Conservation (phyloP, 805 yeast genomes). For the Wickerhamomyces subpelliculosus region DNA sequence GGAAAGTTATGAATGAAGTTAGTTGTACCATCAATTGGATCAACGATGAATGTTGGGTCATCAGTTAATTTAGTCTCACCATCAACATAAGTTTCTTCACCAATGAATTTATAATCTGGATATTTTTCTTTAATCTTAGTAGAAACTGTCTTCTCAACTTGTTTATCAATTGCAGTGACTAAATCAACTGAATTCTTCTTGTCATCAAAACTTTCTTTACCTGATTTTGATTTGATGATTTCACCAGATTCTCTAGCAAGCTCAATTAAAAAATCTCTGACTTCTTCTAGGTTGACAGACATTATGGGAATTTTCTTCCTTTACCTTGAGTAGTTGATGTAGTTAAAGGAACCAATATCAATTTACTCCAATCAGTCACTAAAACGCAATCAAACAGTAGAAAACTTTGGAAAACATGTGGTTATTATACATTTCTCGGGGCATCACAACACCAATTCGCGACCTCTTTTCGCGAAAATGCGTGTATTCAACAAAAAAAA, state of each 20-base stretch:
- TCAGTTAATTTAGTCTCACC: slow-evolving; percentile 40
- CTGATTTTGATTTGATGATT: slow-evolving; percentile 41
- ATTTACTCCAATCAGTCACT: not conserved
- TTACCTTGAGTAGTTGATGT: no score
- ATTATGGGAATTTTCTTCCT: not conserved
- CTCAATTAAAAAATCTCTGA: slow-evolving; percentile 30
- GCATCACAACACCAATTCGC: no score
- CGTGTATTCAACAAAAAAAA: no score
- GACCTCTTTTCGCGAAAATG: no score
- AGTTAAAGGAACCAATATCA: not conserved
- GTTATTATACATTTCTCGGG: no score
- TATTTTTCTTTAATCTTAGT: slow-evolving; percentile 29
- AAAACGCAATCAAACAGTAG: not conserved
- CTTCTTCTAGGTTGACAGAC: slow-evolving; percentile 16
- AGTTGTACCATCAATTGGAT: slow-evolving; percentile 62
- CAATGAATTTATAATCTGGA: slow-evolving; percentile 49
- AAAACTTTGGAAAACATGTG: not conserved
- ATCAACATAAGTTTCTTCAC: slow-evolving; percentile 51
- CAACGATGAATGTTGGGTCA: slow-evolving; percentile 57
- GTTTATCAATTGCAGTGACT: slow-evolving; percentile 54
- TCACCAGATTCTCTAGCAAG: slow-evolving; percentile 43
- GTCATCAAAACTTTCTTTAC: slow-evolving; percentile 43
- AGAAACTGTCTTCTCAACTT: slow-evolving; percentile 39
- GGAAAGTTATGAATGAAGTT: slow-evolving; percentile 60
- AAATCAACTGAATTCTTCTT: slow-evolving; percentile 56